Base-by-base conservation (phyloP, 2,329 filamentous ascomycete species). In the Aspergillus jensenii region DNA sequence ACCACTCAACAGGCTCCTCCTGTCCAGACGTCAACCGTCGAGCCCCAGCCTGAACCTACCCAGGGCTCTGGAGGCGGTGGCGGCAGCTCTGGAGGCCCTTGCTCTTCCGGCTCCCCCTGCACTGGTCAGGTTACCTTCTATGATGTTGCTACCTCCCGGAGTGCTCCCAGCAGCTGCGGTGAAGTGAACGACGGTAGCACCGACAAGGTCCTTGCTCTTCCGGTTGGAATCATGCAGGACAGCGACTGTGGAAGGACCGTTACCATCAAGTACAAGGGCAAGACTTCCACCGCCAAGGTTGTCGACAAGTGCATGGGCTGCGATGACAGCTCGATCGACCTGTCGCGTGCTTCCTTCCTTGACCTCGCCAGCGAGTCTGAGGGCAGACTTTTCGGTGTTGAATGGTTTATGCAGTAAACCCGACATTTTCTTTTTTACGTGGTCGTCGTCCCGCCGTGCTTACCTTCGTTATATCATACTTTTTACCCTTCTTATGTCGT, bases 291-390 rank as follows among this genome's bases (percentile, higher is more conserved):
- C 2, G 90, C 85, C 60, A 82, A 67, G 3, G 84, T 93, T 60
- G 82, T 82, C 52, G 90, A 95, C 79, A 91, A 90, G 78, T 95
- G 90, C 81, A 83, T 84, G 76, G 87, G 87, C 66, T 95, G 90
- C 73, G 68, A 49, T 60, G 52, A 66, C 35, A 62, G 71, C 41
- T 78, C 81, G 66, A 83, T 91, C 49, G 89, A 91, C 67, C 79
- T 88, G 64, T 84, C 82, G 63, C 74, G 79, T 60, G 79, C 81
- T 65, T 75, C 82, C 60, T 89, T 87, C 74, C 62, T 67, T n/a
- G 76, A 80, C 19, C 77, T 90, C 44, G 72, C 71, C 25, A 51
- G 58, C 9, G 52, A 70, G 9, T 59, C 53, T 19, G 71, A 69
- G 41, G 79, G 79, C 51, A 77, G 80, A 63, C 67, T 81, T 52